A percentile compares a stretch with the other conserved stretches of the same genome.
phyloP scores from a whole-genome alignment of 2,329 filamentous ascomycete genomes.

The Microdochium trichocladiopsis region DNA sequence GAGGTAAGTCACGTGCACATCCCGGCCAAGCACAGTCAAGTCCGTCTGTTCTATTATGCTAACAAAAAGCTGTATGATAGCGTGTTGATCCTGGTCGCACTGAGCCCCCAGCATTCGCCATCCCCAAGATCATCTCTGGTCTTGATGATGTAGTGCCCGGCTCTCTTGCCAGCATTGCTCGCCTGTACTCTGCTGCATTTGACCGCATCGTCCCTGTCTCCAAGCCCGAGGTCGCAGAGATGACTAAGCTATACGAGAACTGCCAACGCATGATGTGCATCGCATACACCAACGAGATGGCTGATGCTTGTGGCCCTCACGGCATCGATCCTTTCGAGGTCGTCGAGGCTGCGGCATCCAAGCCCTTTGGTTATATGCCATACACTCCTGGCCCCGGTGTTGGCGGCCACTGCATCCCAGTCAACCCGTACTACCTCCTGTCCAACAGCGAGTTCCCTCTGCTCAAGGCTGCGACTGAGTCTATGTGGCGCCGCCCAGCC shows the following conservation, averaged over 20 bases:
- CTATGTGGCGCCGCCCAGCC: constrained; percentile 33
- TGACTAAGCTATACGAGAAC: constrained; percentile 53
- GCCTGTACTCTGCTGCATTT: constrained; percentile 40
- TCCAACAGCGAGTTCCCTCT: constrained; percentile 39
- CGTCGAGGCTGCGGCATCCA: constrained; percentile 37
- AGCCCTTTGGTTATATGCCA: constrained; percentile 45
- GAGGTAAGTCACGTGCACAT: constrained; percentile 19
- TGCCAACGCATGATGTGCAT: constrained; percentile 49
- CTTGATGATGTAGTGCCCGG: constrained; percentile 37
- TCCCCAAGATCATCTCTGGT: constrained; percentile 47
- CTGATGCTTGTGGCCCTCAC: constrained; percentile 38
- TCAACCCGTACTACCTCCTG: constrained; percentile 47
- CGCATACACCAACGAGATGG: constrained; percentile 50
- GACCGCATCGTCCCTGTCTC: constrained; percentile 39
- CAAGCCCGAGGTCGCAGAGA: constrained; percentile 46
- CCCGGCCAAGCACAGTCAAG: not conserved
- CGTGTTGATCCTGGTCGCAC: constrained; percentile 43
- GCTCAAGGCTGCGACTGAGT: constrained; percentile 32
- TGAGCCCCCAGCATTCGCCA: constrained; percentile 29
- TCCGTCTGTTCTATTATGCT: too few relatives aligned
- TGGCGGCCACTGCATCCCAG: constrained; percentile 48
- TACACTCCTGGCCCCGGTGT: constrained; percentile 41
- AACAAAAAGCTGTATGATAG: constrained; percentile 8
- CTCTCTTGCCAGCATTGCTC: constrained; percentile 33
- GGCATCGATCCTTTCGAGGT: constrained; percentile 45